These are phyloP conservation scores for Pestalotiopsis sp. DNA, from an alignment of 2,329 filamentous ascomycete species.

Conservation along the genomic window DNA sequence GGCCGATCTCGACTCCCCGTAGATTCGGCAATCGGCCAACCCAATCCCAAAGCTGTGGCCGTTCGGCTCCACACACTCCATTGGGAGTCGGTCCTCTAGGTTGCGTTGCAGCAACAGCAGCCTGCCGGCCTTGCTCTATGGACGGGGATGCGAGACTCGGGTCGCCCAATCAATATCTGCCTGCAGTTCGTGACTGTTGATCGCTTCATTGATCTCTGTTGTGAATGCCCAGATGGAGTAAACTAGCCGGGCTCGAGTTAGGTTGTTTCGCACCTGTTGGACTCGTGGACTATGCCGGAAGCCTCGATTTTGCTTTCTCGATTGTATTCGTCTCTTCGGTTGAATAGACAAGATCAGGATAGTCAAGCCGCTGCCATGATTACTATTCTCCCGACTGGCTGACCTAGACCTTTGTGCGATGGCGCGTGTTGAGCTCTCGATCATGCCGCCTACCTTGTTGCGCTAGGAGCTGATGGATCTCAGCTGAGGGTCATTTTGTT, in stretches of 20 bases:
- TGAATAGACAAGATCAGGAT: background rate
- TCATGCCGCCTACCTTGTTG: background rate
- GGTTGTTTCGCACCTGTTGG: background rate
- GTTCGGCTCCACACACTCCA: conserved; percentile 29
- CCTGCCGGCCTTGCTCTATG: background rate
- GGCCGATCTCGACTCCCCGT: conserved; percentile 31
- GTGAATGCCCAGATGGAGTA: background rate
- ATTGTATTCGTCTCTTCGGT: background rate
- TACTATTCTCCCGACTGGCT: background rate
- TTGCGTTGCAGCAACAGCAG: conserved; percentile 1
- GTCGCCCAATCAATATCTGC: background rate
- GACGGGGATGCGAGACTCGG: conserved; percentile 1
- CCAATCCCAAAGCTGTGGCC: conserved; percentile 21
- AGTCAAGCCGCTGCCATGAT: background rate
- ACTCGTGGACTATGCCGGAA: background rate
- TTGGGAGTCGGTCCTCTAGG: conserved; percentile 22
- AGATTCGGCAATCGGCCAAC: conserved; percentile 31
- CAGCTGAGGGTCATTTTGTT: background rate
- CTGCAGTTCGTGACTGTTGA: background rate
- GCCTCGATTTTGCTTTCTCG: background rate
- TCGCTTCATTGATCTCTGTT: background rate
- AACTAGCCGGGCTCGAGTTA: background rate
- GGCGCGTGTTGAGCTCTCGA: background rate
- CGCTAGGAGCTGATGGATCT: background rate
- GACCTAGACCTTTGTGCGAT: background rate